A percentile compares a stretch with the other conserved stretches of the same genome.
Conservation (phyloP, 2,329 filamentous ascomycete genomes). For the Dryadomyces sulphureus region DNA sequence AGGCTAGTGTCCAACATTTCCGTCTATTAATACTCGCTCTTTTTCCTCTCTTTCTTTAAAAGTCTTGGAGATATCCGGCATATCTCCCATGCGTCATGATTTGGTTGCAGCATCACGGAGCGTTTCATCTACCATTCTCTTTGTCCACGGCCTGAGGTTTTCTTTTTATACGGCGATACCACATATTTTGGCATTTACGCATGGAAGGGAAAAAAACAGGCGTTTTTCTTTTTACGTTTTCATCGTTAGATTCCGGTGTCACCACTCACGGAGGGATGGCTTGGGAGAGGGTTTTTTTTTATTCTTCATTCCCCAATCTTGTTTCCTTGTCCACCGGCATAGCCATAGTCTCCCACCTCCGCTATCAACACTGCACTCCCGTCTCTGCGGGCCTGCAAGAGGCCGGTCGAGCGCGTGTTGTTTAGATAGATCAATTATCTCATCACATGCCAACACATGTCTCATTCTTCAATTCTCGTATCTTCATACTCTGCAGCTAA, state of each 20-base stretch:
- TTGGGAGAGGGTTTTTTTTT: neutral
- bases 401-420: too few species aligned
- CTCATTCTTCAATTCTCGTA: too few species aligned
- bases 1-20: slow-evolving; percentile 40
- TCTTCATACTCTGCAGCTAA: too few species aligned
- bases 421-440: too few species aligned
- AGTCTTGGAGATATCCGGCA: neutral
- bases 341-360: too few species aligned
- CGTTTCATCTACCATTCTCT: too few species aligned
- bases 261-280: slow-evolving; percentile 2
- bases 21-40: slow-evolving; percentile 39
- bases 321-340: neutral
- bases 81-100: neutral
- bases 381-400: too few species aligned
- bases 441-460: too few species aligned
- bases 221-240: neutral
- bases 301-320: neutral
- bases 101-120: neutral
- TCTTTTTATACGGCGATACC: slow-evolving; percentile 1
- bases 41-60: too few species aligned
- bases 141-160: neutral
- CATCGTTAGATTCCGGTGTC: slow-evolving; percentile 5
- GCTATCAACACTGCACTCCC: too few species aligned
- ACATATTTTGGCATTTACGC: slow-evolving; percentile 4
- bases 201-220: slow-evolving; percentile 3